Evolutionary conservation across 768 basidiomycete species (phyloP).

Genomic region (Paxillus ammoniavirescens): DNA sequence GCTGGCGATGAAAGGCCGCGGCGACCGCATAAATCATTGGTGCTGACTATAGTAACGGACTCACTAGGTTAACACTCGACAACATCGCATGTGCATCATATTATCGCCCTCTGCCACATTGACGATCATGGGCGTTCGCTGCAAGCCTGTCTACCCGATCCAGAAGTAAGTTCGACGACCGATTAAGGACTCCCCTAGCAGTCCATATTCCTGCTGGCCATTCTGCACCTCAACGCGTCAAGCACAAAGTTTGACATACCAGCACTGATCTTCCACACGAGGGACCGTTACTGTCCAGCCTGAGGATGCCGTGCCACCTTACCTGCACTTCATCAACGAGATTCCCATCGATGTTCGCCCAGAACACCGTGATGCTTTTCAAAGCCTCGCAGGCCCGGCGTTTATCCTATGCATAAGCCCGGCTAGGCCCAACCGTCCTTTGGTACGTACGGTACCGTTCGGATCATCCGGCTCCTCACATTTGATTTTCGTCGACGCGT

Average conservation of each 20-base stretch:
- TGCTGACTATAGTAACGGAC: not conserved
- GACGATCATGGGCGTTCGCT: constrained; percentile 10
- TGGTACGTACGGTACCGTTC: constrained; percentile 36
- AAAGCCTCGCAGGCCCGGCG: not conserved
- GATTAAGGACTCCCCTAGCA: not conserved
- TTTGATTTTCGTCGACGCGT: not conserved
- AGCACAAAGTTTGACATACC: not conserved
- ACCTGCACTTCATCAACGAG: not conserved
- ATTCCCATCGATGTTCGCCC: not conserved
- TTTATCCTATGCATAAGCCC: constrained; percentile 42
- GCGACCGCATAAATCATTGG: no score
- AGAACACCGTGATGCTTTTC: not conserved
- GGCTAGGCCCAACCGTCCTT: constrained; percentile 69
- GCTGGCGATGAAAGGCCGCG: no score
- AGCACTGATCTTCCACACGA: not conserved
- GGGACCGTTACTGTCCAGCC: no score
- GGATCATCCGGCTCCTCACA: constrained; percentile 16
- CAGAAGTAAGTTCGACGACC: not conserved
- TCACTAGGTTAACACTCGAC: not conserved
- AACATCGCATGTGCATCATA: not conserved
- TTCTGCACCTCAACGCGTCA: not conserved
- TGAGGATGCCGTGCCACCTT: not conserved
- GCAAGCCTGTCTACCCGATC: not conserved
- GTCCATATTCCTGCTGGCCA: no score
- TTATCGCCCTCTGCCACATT: not conserved